Evolutionary conservation across 257 asterid species (phyloP).

Genomic region (Solanum pennellii): DNA sequence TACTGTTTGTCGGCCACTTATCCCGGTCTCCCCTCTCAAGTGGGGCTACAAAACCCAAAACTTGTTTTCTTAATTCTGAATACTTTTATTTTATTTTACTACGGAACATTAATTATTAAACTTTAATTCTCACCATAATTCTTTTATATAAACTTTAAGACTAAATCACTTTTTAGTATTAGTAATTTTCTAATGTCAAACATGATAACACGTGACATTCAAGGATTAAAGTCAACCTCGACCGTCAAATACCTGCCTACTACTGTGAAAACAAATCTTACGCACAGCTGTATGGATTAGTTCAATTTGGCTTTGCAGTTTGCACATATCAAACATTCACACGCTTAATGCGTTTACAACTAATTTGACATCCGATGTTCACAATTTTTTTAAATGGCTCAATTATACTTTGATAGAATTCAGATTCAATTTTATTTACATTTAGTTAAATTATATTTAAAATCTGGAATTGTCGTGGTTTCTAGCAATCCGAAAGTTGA

Average conservation of each 20-base stretch:
- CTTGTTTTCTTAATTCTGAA: background rate
- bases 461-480: background rate
- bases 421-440: background rate
- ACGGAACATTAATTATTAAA: background rate
- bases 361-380: background rate
- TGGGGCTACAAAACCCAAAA: slow-evolving; percentile 4
- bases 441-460: background rate
- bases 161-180: background rate
- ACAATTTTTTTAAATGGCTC: background rate
- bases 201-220: background rate
- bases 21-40: slow-evolving; percentile 3
- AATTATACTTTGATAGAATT: background rate
- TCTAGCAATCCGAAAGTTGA: background rate
- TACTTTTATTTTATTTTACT: background rate
- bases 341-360: background rate
- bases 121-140: background rate
- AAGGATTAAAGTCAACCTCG: background rate
- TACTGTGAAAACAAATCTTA: background rate
- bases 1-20: slow-evolving; percentile 3
- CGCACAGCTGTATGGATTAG: background rate
- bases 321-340: background rate
- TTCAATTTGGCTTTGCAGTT: background rate
- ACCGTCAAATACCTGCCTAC: background rate
- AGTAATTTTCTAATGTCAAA: background rate
- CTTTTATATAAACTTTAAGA: background rate